Evolutionary conservation across 108 stramenopile genomes (phyloP), one percentile per base, ranked within the genome.

Genomic region (Parmales sp.): DNA sequence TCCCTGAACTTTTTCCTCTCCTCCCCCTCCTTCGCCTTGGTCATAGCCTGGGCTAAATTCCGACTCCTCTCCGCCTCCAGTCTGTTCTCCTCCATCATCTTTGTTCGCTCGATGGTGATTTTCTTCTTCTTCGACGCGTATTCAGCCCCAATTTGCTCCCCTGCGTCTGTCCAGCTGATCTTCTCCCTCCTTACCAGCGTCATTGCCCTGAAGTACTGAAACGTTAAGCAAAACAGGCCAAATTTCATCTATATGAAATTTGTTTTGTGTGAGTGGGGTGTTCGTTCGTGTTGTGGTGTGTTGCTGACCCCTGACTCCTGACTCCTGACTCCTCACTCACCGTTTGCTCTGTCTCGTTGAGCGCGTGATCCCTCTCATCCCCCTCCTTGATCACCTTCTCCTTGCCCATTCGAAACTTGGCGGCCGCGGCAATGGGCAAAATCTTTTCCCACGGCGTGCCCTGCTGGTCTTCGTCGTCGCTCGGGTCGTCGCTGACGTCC

Each of bases 141-240:
- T 18, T 7, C 41, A 18, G 36, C 38, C 8, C 1, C 29, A 7
- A 37, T 39, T 5, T 20, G 28, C 2, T 37, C 63, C 46, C 69
- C 45, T 1, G 46, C 51, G 8, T 45, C 69, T 18, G 25, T 20
- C 41, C 72, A 70, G 3, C 29, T n/a, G 1, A 29, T 44, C 63
- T 67, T 38, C 43, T 76, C 73, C 39, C 76, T 44, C 36, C 37
- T 26, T 28, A 80, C 26, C 23, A 77, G 72, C 36, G 69, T 63
- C 80, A 77, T 77, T 31, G 76, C 73, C 0, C 76, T 50, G 41
- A 80, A 80, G 71, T 77, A 80, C 76, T 72, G 54, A 0, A 80
- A 45, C 18, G 80, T 72, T 13, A 77, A 20, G 64, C 38, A 49
- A 65, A 80, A 80, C 11, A 80, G 48, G 39, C 73, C 80, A 19